phyloP scores from a whole-genome alignment of 805 yeast genomes.

The Priceomyces melissophilus region DNA sequence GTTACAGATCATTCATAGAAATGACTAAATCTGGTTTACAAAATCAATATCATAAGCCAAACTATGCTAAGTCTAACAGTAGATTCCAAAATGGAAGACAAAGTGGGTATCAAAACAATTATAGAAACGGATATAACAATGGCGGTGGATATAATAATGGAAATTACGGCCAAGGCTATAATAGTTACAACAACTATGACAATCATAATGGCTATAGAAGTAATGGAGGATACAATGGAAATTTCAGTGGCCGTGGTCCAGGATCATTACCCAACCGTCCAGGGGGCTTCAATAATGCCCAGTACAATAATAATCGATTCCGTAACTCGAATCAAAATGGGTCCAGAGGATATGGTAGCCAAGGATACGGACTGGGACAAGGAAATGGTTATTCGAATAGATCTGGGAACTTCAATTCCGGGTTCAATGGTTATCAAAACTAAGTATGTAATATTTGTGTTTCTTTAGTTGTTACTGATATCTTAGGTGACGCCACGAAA shows the following conservation, averaged over 20 bases:
- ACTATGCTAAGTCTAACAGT: constrained; percentile 7
- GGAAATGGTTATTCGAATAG: neutral
- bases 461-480: too few relatives aligned
- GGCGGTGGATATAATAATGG: constrained; percentile 12
- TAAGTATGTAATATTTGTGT: neutral
- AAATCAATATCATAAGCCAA: constrained; percentile 9
- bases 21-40: constrained; percentile 12
- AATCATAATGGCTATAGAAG: constrained; percentile 3
- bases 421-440: constrained; percentile 5
- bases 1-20: constrained; percentile 30
- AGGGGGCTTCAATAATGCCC: constrained; percentile 1
- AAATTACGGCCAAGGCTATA: constrained; percentile 8
- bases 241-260: constrained; percentile 1
- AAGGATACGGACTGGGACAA: neutral
- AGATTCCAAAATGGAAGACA: constrained; percentile 2
- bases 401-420: constrained; percentile 1
- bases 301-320: neutral
- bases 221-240: constrained; percentile 3
- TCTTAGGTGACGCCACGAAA: too few relatives aligned
- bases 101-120: constrained; percentile 10
- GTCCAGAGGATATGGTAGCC: too few relatives aligned
- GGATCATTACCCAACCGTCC: neutral
- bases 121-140: constrained; percentile 3
- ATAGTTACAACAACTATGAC: constrained; percentile 7
- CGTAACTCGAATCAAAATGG: too few relatives aligned